Evolutionary conservation across 345 rosid species (phyloP).

Genomic region (Eucalyptus pauciflora): DNA sequence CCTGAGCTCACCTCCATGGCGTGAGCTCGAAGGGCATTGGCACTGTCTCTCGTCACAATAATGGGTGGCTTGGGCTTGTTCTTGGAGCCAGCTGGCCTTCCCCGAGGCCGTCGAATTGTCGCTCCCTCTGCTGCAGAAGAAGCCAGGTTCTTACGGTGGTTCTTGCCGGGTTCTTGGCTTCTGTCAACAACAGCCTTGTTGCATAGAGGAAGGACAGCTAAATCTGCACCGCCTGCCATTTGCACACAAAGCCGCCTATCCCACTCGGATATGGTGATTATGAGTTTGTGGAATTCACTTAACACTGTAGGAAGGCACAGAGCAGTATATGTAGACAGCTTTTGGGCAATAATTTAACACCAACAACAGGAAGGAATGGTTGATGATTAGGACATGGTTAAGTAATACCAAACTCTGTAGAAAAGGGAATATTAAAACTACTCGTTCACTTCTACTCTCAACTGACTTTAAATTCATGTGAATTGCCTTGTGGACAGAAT

Average conservation of each 20-base stretch:
- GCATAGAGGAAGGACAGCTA: constrained; percentile 23
- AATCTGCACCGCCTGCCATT: constrained; percentile 55
- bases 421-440: constrained; percentile 1
- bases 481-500: not conserved
- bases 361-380: constrained; percentile 62
- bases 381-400: constrained; percentile 66
- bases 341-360: constrained; percentile 25
- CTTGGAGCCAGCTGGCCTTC: constrained; percentile 91
- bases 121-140: constrained; percentile 41
- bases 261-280: not conserved
- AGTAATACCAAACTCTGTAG: constrained; percentile 49
- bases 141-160: constrained; percentile 17
- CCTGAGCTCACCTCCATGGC: constrained; percentile 94
- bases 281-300: not conserved
- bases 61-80: constrained; percentile 98
- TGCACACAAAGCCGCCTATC: not conserved
- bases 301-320: not conserved
- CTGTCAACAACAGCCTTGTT: constrained; percentile 28
- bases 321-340: constrained; percentile 48
- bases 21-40: constrained; percentile 73
- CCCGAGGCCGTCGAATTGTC: constrained; percentile 62
- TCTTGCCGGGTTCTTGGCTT: constrained; percentile 39
- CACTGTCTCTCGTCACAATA: constrained; percentile 71
- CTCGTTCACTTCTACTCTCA: not conserved
- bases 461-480: not conserved